Evolutionary conservation across 164 flowering plant species (phyloP).

Genomic region (Nymphaea colorata): DNA sequence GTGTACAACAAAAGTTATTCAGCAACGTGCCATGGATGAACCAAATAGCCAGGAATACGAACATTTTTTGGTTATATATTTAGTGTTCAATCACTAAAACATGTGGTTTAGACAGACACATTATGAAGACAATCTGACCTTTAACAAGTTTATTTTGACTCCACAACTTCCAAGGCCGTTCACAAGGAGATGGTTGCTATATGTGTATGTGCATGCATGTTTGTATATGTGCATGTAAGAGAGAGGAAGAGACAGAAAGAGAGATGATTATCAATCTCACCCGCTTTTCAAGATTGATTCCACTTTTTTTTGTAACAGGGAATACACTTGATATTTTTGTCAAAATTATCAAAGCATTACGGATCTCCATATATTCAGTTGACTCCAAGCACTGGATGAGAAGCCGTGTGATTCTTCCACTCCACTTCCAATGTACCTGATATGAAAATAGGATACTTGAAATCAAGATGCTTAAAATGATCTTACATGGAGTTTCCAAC

Average conservation of each 20-base stretch:
- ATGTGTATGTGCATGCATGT: not conserved
- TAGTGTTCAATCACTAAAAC: too few relatives aligned
- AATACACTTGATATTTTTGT: slow-evolving; percentile 90
- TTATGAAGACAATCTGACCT: too few relatives aligned
- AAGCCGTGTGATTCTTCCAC: slow-evolving; percentile 75
- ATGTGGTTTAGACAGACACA: too few relatives aligned
- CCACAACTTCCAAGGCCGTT: too few relatives aligned
- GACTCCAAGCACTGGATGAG: slow-evolving; percentile 95
- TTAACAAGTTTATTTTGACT: too few relatives aligned
- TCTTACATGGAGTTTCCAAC: too few relatives aligned
- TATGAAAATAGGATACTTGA: not conserved
- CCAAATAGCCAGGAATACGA: too few relatives aligned
- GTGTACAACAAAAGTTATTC: too few relatives aligned
- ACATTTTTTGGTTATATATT: too few relatives aligned
- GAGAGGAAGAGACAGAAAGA: too few relatives aligned
- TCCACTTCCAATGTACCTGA: slow-evolving; percentile 99
- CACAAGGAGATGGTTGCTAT: too few relatives aligned
- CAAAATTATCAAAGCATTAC: slow-evolving; percentile 86
- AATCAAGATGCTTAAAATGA: not conserved
- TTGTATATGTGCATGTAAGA: not conserved
- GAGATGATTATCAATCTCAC: slow-evolving; percentile 20
- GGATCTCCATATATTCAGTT: slow-evolving; percentile 89
- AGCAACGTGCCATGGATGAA: too few relatives aligned
- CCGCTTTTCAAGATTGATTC: slow-evolving; percentile 96
- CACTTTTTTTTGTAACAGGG: slow-evolving; percentile 91